Percentiles rank a stretch among this genome's conserved stretches.
Conservation (phyloP, 176 grass and related monocot species). For the Calamus simplicifolius region DNA sequence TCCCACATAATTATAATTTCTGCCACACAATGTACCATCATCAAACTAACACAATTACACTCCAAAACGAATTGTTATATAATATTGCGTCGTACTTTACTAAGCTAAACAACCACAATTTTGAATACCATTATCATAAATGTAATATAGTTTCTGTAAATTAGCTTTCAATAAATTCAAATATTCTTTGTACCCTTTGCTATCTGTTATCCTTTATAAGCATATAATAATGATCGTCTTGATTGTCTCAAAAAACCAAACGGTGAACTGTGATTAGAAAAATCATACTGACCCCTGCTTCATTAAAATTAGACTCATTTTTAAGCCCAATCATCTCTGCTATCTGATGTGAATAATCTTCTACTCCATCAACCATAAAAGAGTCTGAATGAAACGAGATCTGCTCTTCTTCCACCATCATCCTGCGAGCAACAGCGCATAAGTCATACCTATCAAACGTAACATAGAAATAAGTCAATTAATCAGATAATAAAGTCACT, state of each 20-base stretch:
- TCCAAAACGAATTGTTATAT: too few species aligned
- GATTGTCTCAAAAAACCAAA: background rate
- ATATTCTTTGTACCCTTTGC: too few species aligned
- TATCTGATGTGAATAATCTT: slow-evolving; percentile 93
- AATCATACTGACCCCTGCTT: slow-evolving; percentile 66
- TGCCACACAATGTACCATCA: too few species aligned
- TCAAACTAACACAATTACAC: too few species aligned
- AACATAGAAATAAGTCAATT: background rate
- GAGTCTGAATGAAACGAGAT: slow-evolving; percentile 87
- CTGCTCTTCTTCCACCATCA: slow-evolving; percentile 99
- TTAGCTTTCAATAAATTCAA: too few species aligned
- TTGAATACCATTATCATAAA: too few species aligned
- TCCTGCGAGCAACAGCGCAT: slow-evolving; percentile 36
- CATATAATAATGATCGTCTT: too few species aligned
- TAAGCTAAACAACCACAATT: too few species aligned
- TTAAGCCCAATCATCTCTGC: slow-evolving; percentile 93
- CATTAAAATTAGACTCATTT: slow-evolving; percentile 93
- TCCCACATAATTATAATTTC: too few species aligned
- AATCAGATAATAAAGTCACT: background rate
- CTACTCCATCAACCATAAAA: slow-evolving; percentile 81
- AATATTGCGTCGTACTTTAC: too few species aligned
- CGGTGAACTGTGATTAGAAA: background rate
- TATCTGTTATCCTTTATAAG: too few species aligned
- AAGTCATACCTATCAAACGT: slow-evolving; percentile 9
- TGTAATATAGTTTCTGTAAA: too few species aligned